Evolutionary conservation across 2,329 filamentous ascomycete species (phyloP), one percentile per base, ranked within the genome.

Genomic region (Paecilomyces sp.): DNA sequence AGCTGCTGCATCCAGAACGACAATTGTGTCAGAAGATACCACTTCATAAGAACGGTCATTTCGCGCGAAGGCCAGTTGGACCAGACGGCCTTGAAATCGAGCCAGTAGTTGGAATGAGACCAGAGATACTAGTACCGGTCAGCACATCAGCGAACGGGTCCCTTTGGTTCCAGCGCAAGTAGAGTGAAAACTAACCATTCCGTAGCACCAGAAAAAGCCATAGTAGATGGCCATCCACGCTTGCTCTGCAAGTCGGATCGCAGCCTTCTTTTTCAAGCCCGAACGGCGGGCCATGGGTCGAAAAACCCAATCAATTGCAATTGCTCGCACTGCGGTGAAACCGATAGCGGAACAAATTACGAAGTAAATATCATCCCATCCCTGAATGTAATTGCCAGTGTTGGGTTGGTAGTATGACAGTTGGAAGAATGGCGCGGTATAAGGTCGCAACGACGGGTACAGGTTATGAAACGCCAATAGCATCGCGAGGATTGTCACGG

Each of bases 1-100:
- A 97, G 89, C 77, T 96, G 92, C 77, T 97, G 93, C 55, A 97
- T 76, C 89, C 91, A 97, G 75, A 97, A 97, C 25, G 89, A 88
- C 76, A 92, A 89, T 74, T 97, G 92, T 13, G 88, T 88, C 33
- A 99, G 82, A 69, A 96, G 90, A 76, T 99, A 99, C 74, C 85
- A 86, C 79, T 97, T 97, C 77, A 90, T 85, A 12, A 90, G 74
- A 8, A 88, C 87, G 15, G 81, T 80, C 61, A 95, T 81, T 69
- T 94, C 87, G 56, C 92, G 85, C 66, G 85, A 82, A 0, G 94
- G 94, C 87, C 91, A 97, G 70, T 87, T 82, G 33, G 86, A 85
- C 92, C 93, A 99, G 52, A 97, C 82, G 60, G 89, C 86, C 62
- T 81, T 79, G 68, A 94, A 80, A 72, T 92, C 88, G 66, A 91